A percentile compares a stretch with the other conserved stretches of the same genome.
These are phyloP conservation scores for Lasiodiplodia sp. DNA, from an alignment of 2,329 filamentous ascomycete species.

Conservation along the genomic window DNA sequence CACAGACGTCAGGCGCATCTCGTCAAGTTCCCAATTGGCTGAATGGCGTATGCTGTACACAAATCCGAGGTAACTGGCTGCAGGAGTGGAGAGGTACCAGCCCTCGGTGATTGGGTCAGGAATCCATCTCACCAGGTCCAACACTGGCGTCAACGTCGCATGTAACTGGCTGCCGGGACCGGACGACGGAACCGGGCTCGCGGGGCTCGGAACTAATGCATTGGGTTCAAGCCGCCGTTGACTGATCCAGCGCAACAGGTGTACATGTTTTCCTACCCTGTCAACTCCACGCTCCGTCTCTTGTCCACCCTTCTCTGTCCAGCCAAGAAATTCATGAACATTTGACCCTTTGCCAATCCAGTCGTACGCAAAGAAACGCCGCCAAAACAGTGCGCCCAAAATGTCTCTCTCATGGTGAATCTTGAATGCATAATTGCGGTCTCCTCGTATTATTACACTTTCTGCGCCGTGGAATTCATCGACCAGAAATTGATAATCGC, in stretches of 20 bases:
- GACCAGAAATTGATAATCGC: constrained; percentile 43
- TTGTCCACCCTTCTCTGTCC: constrained; percentile 13
- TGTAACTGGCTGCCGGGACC: not conserved
- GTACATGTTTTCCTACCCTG: constrained; percentile 27
- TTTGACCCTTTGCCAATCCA: constrained; percentile 8
- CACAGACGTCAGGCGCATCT: not conserved
- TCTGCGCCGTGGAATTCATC: constrained; percentile 32
- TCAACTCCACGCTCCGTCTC: constrained; percentile 25
- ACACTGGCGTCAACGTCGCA: not conserved
- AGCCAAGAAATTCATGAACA: constrained; percentile 10
- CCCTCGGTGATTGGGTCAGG: not conserved
- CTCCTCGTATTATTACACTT: constrained; percentile 27
- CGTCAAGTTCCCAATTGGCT: not conserved
- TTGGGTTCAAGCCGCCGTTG: constrained; percentile 19
- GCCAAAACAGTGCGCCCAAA: constrained; percentile 26
- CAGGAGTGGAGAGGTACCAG: not conserved
- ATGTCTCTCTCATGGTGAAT: constrained; percentile 26
- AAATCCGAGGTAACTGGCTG: constrained; percentile 22
- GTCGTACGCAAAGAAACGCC: constrained; percentile 23
- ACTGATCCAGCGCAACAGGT: constrained; percentile 26
- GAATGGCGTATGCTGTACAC: constrained; percentile 1
- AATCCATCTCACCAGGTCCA: not conserved
- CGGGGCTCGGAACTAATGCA: constrained; percentile 14
- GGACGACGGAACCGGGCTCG: not conserved
- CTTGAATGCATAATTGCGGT: constrained; percentile 22